Evolutionary conservation across 2,329 filamentous ascomycete species (phyloP).

Genomic region (Penicillium italicum): DNA sequence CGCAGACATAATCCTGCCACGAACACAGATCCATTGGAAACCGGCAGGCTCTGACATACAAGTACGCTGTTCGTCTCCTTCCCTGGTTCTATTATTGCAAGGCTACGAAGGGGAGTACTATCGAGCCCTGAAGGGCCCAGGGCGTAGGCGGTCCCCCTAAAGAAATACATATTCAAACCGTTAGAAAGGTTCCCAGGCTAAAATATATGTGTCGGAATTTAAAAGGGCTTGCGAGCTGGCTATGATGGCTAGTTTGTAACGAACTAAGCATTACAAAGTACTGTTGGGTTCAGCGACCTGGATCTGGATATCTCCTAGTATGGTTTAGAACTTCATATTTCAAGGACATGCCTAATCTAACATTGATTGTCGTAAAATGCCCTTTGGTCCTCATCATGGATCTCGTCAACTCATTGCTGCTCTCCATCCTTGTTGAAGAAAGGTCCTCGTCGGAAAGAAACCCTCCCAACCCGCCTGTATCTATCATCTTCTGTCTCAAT

Average conservation of each 20-base stretch:
- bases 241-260: background rate
- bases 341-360: background rate
- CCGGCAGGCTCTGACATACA: background rate
- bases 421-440: background rate
- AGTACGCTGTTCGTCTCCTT: background rate
- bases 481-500: background rate
- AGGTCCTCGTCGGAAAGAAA: background rate
- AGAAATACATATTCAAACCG: too few species aligned
- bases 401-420: background rate
- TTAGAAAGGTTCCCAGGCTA: background rate
- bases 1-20: background rate
- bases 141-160: too few species aligned
- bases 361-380: background rate
- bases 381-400: background rate
- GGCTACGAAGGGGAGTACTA: background rate
- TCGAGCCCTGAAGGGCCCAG: too few species aligned
- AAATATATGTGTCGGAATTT: too few species aligned
- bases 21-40: background rate
- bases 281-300: accelerated
- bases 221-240: too few species aligned
- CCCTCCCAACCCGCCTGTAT: background rate
- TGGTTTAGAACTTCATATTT: too few species aligned
- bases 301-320: background rate
- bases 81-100: background rate
- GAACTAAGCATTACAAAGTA: background rate